phyloP scores from a whole-genome alignment of 73 alveolate species.

The Stentor roeselii region DNA sequence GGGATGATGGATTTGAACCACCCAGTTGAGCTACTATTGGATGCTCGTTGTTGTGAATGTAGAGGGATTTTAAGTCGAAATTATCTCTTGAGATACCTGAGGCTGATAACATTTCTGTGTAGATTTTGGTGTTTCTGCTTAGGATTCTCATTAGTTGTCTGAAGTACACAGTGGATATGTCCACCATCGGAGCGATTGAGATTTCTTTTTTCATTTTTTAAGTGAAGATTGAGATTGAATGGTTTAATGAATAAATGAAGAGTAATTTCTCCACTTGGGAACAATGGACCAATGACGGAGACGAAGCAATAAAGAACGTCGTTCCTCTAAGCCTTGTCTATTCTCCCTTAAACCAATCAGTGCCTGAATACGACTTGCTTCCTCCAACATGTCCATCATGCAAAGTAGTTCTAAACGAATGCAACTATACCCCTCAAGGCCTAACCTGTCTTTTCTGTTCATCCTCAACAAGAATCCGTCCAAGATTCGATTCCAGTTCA shows the following conservation, averaged over 20 bases:
- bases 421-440: too few relatives aligned
- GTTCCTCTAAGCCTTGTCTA: constrained; percentile 96
- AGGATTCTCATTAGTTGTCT: constrained; percentile 53
- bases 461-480: too few relatives aligned
- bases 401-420: constrained; percentile 91
- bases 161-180: constrained; percentile 42
- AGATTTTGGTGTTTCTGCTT: constrained; percentile 27
- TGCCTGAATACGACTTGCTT: constrained; percentile 97
- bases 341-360: constrained; percentile 83
- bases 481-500: too few relatives aligned
- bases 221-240: too few relatives aligned
- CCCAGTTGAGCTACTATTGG: constrained; percentile 90
- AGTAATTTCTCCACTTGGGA: constrained; percentile 97
- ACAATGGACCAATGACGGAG: constrained; percentile 81
- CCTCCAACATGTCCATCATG: constrained; percentile 94
- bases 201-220: not conserved
- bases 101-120: constrained; percentile 34
- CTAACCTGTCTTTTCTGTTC: too few relatives aligned
- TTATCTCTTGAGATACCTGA: not conserved
- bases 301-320: constrained; percentile 87
- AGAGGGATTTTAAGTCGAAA: not conserved
- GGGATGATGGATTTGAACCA: constrained; percentile 84
- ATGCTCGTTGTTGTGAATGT: constrained; percentile 64
- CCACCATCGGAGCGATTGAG: constrained; percentile 66
- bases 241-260: too few relatives aligned